Evolutionary conservation across 2,329 filamentous ascomycete genomes (phyloP), one percentile per base, ranked within the genome.

Genomic region (Myriosclerotinia scirpicola): DNA sequence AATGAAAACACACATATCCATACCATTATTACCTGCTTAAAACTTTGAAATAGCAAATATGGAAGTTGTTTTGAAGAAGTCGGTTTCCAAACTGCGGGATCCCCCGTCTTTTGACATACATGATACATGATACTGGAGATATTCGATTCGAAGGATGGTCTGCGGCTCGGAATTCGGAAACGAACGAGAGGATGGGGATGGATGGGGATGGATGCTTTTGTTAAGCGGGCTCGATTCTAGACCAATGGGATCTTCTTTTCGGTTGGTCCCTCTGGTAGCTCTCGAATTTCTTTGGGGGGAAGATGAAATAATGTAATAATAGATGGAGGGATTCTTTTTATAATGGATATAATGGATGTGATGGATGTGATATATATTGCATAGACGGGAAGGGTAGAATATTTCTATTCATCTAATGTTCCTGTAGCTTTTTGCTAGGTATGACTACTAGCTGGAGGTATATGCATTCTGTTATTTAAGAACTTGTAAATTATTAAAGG

Each of bases 231-330:
- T 64, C 22, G 20, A 17, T 54, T 38, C 38, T n/a, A 54, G 9
- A 14, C 50, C 22, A 36, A 64, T 44, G 40, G 11, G 50, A 64
- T 36, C 60, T n/a, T n/a, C n/a, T n/a, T n/a, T 40, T 54, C 50
- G 36, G 36, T 34, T 40, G 60, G 17, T n/a, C 42, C 17, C 42
- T 46, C 48, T 4, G 12, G 4, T 63, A 22, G 20, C 40, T 42
- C 12, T 26, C 17, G n/a, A 54, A 55, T 34, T n/a, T 14, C 36
- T 55, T 46, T 14, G 17, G 48, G n/a, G 7, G n/a, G 34, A n/a
- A 52, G 15, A 62, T 34, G n/a, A 34, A n/a, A n/a, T n/a, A n/a
- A n/a, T n/a, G n/a, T n/a, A n/a, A n/a, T n/a, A n/a, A n/a, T n/a
- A n/a, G n/a, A n/a, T n/a, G n/a, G n/a, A n/a, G n/a, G n/a, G n/a